Conservation (phyloP, 306 rosid species). For the Casuarina equisetifolia region DNA sequence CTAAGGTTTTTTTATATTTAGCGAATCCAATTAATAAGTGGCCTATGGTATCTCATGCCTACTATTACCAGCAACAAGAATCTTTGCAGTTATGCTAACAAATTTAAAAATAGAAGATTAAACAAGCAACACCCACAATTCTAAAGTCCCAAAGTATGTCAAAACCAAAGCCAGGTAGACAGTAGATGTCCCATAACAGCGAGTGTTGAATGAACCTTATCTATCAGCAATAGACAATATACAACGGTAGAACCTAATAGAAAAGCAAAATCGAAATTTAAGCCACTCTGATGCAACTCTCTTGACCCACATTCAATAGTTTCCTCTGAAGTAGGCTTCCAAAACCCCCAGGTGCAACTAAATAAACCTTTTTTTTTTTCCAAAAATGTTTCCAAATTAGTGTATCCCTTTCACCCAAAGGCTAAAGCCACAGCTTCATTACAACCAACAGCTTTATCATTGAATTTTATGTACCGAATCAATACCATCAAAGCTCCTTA, state of each 20-base stretch:
- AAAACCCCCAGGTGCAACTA: neutral
- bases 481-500: neutral
- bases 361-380: too few species aligned
- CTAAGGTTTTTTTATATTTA: neutral
- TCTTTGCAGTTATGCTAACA: neutral
- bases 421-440: neutral
- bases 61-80: neutral
- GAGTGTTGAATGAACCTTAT: neutral
- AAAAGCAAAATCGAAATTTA: neutral
- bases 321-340: neutral
- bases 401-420: neutral
- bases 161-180: neutral
- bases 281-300: neutral
- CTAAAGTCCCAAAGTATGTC: neutral
- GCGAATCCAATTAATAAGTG: neutral
- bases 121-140: neutral
- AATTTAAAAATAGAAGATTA: neutral
- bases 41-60: neutral
- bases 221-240: neutral
- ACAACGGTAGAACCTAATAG: neutral
- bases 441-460: neutral
- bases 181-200: neutral
- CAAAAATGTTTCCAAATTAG: too few species aligned
- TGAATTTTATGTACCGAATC: neutral
- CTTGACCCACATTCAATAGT: neutral